Base-by-base conservation (phyloP, 2,329 filamentous ascomycete species). In the Trichoderma sp. region DNA sequence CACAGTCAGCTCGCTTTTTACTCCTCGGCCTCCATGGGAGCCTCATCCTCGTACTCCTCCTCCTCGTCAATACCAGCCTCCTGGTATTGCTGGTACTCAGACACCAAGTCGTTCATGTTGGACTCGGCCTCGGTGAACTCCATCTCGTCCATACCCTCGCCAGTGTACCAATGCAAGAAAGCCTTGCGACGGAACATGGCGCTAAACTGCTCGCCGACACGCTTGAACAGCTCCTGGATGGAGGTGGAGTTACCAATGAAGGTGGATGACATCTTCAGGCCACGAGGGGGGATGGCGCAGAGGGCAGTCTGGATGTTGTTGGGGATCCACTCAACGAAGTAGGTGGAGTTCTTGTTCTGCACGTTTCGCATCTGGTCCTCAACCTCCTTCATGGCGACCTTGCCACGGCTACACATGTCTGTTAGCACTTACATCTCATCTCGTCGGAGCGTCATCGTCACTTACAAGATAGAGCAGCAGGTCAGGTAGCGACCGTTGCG, bases 151-250 rank as follows among this genome's bases (percentile, higher is more conserved):
- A 99, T 99, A 86, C 96, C 96, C 89, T 99, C 96, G 81, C 94
- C 94, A 90, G 96, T 99, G 87, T 99, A 99, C 96, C 96, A 99
- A 88, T 98, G 96, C 90, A 99, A 93, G 94, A 99, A 99, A 90
- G 96, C 96, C 92, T 98, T 99, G 86, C 96, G 94, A 86, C 96
- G 90, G 91, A 99, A 99, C 96, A 99, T 99, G 82, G 94, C 96
- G 85, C 91, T 94, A 90, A 99, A 99, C 87, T 99, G 96, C 84
- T 99, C 96, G 81, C 96, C 96, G 77, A 99, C 87, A 90, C 96
- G 95, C 93, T 99, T 98, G 92, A 99, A 99, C 78, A 99, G 92
- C 87, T 99, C 96, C 89, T 99, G 96, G 85, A 99, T 99, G 75
- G 95, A 96, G 77, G 96, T 99, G 74, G 94, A 97, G 91, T 99